Evolutionary conservation across 1,284 basidiomycete species (phyloP), one percentile per base, ranked within the genome.

Genomic region (Austroboletus niveus): DNA sequence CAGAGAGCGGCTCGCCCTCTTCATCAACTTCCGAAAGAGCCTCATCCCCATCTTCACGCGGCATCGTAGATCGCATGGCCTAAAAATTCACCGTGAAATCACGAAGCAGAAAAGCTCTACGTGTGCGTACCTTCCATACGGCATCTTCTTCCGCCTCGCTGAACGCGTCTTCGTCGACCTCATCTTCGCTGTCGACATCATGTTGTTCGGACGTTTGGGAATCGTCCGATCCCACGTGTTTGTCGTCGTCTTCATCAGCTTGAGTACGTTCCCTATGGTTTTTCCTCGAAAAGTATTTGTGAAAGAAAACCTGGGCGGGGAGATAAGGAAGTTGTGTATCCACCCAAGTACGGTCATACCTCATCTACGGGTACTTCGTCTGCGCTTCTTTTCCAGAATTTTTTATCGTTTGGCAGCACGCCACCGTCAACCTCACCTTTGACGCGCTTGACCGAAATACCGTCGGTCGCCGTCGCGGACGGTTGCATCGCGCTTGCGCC

Each of bases 401-500:
- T 75, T 52, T 85, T 84, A 40, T 89, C 85, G 65, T 97, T 96
- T 52, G 96, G 83, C 54, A 83, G 74, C 17, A 72, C 75, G 14
- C 69, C 74, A 1, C 65, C 64, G 14, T 69, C 73, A 29, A 74
- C 74, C 50, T 85, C 82, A 8, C 92, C 90, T 68, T 85, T 87
- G 57, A 87, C 68, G 50, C 89, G 75, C 58, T 89, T 85, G 20
- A 97, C 87, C 51, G 73, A 80, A 41, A 75, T 74, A 5, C 83
- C 81, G n/a, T 84, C 84, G 15, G 76, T 55, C 3, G 81, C 80
- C 48, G 78, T 80, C 2, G 89, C 87, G 8, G 86, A 84, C n/a
- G 94, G 94, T 72, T 99, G 97, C 97, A 99, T 99, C 56, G 91
- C 89, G 54, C 89, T 92, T 3, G 85, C 79, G 22, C 94, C 90